Base-by-base conservation (phyloP, 2,329 filamentous ascomycete species). In the Dothideomycetes sp. region DNA sequence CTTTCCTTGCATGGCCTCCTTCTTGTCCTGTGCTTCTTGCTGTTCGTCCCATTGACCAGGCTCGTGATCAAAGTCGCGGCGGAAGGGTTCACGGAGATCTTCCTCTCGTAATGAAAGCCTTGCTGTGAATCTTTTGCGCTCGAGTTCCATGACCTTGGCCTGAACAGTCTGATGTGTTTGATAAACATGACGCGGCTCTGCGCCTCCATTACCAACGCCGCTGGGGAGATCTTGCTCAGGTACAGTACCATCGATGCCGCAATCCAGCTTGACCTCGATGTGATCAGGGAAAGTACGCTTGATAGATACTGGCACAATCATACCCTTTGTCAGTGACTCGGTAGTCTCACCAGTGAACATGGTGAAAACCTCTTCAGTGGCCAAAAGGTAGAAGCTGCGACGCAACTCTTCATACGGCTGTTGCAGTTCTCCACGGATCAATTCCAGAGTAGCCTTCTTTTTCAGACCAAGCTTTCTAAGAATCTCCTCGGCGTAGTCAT, bases 401-500 rank as follows among this genome's bases (percentile, higher is more conserved):
- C 91, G 79, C 42, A 98, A 71, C 60, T 98, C 91, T 64, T 98
- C 91, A 59, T 94, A 98, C 1, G 91, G 88, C 15, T 82, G 80
- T 54, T 91, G 84, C 36, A 98, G 69, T 62, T 98, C 91, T 12
- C 86, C 88, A 47, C 91, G 84, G 56, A 98, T 98, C 0, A 87
- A 94, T 62, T 98, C 91, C 10, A 98, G 72, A 1, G 91, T 98
- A 1, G 89, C 89, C 44, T 91, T 84, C 69, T 98, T 98, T 50
- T 84, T 80, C 60, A 95, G 88, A 53, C 86, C 87, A 58, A 94
- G 88, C 53, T 94, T 93, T 50, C 76, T 81, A 66, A 95, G 84
- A 49, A 98, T 71, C 66, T 98, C 89, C 55, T 94, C 86, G 1
- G 91, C 91, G 55, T 98, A 98, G 61, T 96, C 87, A 61, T 98